Percentiles rank a stretch among this genome's conserved stretches.
phyloP scores from a whole-genome alignment of 1,139 yeast species.

The Eremothecium coryli region DNA sequence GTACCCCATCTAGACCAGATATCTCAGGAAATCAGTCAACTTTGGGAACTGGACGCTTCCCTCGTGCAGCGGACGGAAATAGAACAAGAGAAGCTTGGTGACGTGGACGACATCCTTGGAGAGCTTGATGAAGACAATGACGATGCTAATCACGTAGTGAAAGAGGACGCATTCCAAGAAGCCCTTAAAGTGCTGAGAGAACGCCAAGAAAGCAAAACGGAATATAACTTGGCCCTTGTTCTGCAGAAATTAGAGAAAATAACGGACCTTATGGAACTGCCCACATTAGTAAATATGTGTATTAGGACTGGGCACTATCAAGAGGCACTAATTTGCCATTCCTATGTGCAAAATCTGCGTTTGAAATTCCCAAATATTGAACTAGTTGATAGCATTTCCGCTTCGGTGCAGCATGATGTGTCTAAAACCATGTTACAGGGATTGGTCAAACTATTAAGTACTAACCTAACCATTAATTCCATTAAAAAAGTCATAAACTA shows the following conservation, averaged over 20 bases:
- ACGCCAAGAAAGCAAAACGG: slow-evolving; percentile 11
- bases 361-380: slow-evolving; percentile 59
- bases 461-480: slow-evolving; percentile 69
- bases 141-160: slow-evolving; percentile 14
- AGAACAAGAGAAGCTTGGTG: slow-evolving; percentile 6
- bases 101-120: slow-evolving; percentile 5
- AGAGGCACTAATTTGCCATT: slow-evolving; percentile 52
- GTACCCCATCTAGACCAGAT: slow-evolving; percentile 23
- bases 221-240: slow-evolving; percentile 34
- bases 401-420: slow-evolving; percentile 49
- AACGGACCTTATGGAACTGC: slow-evolving; percentile 73
- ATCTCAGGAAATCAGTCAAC: slow-evolving; percentile 28
- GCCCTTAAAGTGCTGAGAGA: slow-evolving; percentile 26
- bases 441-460: slow-evolving; percentile 56
- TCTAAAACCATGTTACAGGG: slow-evolving; percentile 53
- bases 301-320: slow-evolving; percentile 80
- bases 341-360: slow-evolving; percentile 56
- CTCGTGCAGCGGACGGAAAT: slow-evolving; percentile 12
- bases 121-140: slow-evolving; percentile 13
- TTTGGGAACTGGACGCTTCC: slow-evolving; percentile 32
- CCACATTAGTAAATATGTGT: slow-evolving; percentile 74
- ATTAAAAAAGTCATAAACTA: slow-evolving; percentile 72
- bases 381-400: slow-evolving; percentile 47
- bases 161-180: slow-evolving; percentile 29
- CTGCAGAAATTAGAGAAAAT: slow-evolving; percentile 61